Base-by-base conservation (phyloP, 2,329 filamentous ascomycete species). In the Cytospora mali region DNA sequence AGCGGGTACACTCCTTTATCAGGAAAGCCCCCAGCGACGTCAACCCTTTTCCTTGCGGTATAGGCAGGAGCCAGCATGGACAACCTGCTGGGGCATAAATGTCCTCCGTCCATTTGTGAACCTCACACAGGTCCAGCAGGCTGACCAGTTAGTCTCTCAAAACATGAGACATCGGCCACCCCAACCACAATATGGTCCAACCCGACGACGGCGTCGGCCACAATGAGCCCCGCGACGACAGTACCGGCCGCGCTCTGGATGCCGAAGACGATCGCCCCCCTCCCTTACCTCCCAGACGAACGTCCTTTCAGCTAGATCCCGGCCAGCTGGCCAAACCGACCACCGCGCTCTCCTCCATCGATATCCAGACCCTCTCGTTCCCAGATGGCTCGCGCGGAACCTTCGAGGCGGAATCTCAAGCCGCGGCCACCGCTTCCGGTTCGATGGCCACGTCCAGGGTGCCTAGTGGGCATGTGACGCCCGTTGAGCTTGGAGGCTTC, bases 331-430 rank as follows among this genome's bases (percentile, higher is more conserved):
- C 89, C 1, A 87, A 86, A 64, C 87, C 94, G 54, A 97, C 93
- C 4, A 97, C 93, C 0, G 93, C 93, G 11, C 72, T 98, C 16
- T 94, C 92, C 0, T 84, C 92, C 18, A 83, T 93, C 66, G 93
- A 94, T 68, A 88, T 93, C 61, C 89, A 92, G 69, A 91, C 90
- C 0, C 81, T 93, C 55, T 87, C 88, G 1, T 89, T 90, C 66
- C 87, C 86, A 13, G 90, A 92, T 72, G 87, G 85, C 61, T 85
- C 85, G 23, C 81, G 86, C 64, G 88, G 89, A 42, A 88, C 84
- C 1, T 89, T 89, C 69, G 64, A 65, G 35, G 75, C 81, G 55
- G 42, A 46, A 21, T 46, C 42, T n/a, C 42, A 46, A 79, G 74
- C 25, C 73, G 73, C 18, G 75, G 69, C 42, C 69, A 71, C 35